Evolutionary conservation across 73 alveolate species (phyloP).

Genomic region (Durusdinium trenchii): DNA sequence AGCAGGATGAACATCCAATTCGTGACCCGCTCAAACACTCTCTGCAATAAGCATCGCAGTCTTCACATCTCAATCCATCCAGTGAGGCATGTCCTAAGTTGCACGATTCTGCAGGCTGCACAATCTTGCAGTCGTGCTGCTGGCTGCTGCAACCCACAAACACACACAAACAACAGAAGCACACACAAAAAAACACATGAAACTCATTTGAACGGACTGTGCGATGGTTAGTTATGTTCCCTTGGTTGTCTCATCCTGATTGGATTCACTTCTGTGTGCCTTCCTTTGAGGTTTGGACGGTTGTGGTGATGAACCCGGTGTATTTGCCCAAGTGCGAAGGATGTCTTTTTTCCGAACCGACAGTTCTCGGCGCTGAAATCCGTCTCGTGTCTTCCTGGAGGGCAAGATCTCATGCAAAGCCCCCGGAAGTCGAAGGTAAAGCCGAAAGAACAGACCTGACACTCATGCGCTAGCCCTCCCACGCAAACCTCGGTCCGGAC

Average conservation of each 20-base stretch:
- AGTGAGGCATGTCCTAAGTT: slow-evolving; percentile 10
- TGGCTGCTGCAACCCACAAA: no score
- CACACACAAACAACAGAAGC: no score
- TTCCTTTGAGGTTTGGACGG: no score
- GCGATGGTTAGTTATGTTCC: no score
- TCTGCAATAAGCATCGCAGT: slow-evolving; percentile 59
- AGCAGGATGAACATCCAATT: slow-evolving; percentile 24
- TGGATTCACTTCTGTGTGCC: no score
- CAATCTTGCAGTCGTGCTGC: background rate
- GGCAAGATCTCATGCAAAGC: slow-evolving; percentile 29
- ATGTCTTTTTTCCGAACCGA: background rate
- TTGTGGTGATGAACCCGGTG: no score
- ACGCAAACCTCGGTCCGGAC: slow-evolving; percentile 45
- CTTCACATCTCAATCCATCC: slow-evolving; percentile 56
- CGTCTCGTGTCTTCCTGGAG: slow-evolving; percentile 1
- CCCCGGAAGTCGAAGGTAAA: slow-evolving; percentile 50
- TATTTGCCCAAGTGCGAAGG: no score
- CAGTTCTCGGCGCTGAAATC: no score
- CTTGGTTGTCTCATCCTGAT: no score
- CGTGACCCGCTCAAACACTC: slow-evolving; percentile 41
- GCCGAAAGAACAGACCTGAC: slow-evolving; percentile 47
- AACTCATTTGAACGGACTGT: no score
- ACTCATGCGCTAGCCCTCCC: slow-evolving; percentile 80
- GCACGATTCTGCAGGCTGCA: background rate
- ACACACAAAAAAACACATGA: no score